phyloP scores from a whole-genome alignment of 108 stramenopile genomes.

The Skeletonema menzelii region DNA sequence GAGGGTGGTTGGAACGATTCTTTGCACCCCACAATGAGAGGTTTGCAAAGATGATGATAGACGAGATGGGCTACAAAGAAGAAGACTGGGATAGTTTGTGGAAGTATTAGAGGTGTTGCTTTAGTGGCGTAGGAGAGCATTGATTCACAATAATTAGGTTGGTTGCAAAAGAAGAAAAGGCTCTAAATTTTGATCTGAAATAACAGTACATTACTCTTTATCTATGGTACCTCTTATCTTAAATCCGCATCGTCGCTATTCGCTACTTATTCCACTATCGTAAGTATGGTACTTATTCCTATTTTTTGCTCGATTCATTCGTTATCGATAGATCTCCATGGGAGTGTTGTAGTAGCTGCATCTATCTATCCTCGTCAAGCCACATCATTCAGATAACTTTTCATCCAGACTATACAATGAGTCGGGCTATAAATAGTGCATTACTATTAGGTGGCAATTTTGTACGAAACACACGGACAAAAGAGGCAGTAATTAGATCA shows the following conservation, averaged over 20 bases:
- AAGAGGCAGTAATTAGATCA: neutral
- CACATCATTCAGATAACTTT: neutral
- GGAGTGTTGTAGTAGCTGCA: no score
- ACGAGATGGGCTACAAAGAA: conserved; percentile 35
- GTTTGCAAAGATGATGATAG: conserved; percentile 36
- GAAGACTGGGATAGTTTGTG: conserved; percentile 39
- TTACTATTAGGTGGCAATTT: neutral
- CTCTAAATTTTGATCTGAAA: no score
- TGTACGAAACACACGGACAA: neutral
- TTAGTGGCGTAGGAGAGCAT: neutral
- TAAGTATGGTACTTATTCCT: no score
- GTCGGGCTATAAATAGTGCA: neutral
- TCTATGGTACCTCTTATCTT: no score
- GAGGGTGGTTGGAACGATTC: conserved; percentile 41
- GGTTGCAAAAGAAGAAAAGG: no score
- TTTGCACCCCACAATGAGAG: conserved; percentile 46
- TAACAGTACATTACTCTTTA: no score
- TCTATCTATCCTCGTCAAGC: no score
- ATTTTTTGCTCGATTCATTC: no score
- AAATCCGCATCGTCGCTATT: no score
- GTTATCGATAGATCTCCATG: no score
- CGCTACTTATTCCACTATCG: no score
- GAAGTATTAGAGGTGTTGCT: conserved; percentile 1
- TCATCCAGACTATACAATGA: neutral
- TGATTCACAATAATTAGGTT: no score